Evolutionary conservation across 83 land plant genomes (phyloP), one percentile per base, ranked within the genome.

Genomic region (Diphasiastrum complanatum): DNA sequence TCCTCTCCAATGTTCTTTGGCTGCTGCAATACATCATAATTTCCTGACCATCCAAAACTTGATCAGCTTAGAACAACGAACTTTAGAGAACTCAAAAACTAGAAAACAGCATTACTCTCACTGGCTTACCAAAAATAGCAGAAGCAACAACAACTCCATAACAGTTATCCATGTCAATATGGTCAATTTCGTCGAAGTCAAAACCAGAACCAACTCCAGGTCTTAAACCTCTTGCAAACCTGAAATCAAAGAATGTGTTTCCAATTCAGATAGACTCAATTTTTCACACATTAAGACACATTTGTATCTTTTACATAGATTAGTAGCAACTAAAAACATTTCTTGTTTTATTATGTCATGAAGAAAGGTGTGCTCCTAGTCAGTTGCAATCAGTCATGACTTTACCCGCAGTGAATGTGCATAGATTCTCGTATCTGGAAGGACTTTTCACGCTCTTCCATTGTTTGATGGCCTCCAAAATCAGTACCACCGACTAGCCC

Each of bases 201-300:
- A 55, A 55, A 26, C 59, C 59, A 55, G 59, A 55, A 30, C 59
- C 59, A 55, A 55, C 34, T 26, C 59, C 59, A 30, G 59, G 59
- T 26, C 35, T 55, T 16, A 10, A 27, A 11, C 59, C 59, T 27
- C 19, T 55, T 11, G 59, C 59, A 32, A 55, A 55, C 10, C 59
- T 55, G 59, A 12, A 55, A 55, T n/a, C 34, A 55, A n/a, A n/a
- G n/a, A n/a, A n/a, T n/a, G n/a, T n/a, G n/a, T n/a, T n/a, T n/a
- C n/a, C n/a, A n/a, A n/a, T n/a, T n/a, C n/a, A n/a, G n/a, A n/a
- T n/a, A n/a, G n/a, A n/a, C n/a, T n/a, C n/a, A n/a, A n/a, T n/a
- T n/a, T n/a, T n/a, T n/a, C n/a, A n/a, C n/a, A n/a, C n/a, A n/a
- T n/a, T n/a, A n/a, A n/a, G n/a, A n/a, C n/a, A n/a, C n/a, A n/a